Evolutionary conservation across 75 land plant species (phyloP).

Genomic region (Ceratopteris richardii): DNA sequence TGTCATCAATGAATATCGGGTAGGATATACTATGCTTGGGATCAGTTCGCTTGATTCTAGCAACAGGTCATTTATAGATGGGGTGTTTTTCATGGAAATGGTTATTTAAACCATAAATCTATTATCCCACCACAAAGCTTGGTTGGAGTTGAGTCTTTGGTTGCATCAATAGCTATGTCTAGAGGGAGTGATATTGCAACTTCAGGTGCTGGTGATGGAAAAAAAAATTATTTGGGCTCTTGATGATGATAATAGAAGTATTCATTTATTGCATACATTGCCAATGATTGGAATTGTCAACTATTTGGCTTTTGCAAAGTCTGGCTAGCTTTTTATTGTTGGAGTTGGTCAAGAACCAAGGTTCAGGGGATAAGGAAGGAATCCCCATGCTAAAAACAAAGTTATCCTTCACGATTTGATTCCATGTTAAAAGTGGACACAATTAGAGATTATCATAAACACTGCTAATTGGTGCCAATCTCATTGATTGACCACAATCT

Average conservation of each 20-base stretch:
- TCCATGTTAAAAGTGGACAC: no score
- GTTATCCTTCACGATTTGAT: conserved; percentile 42
- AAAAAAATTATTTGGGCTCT: conserved; percentile 75
- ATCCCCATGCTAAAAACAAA: conserved; percentile 60
- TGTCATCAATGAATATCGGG: neutral
- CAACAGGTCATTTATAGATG: no score
- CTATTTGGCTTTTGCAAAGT: conserved; percentile 74
- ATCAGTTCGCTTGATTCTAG: no score
- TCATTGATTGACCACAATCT: no score
- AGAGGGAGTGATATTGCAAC: conserved; percentile 93
- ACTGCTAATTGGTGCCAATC: no score
- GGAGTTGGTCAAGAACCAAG: conserved; percentile 99
- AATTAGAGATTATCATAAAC: no score
- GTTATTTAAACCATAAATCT: neutral
- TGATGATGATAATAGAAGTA: conserved; percentile 44
- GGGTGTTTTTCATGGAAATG: conserved; percentile 20
- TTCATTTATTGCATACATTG: conserved; percentile 45
- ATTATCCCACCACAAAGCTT: neutral
- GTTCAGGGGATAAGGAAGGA: conserved; percentile 82
- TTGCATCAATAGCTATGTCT: conserved; percentile 81
- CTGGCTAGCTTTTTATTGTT: conserved; percentile 81
- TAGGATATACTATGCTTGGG: no score
- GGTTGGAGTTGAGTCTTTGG: conserved; percentile 73
- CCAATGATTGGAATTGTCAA: conserved; percentile 94
- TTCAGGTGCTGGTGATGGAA: conserved; percentile 95